These are phyloP conservation scores for Epicoccum sorghinum DNA, from an alignment of 2,329 filamentous ascomycete genomes.

Conservation along the genomic window DNA sequence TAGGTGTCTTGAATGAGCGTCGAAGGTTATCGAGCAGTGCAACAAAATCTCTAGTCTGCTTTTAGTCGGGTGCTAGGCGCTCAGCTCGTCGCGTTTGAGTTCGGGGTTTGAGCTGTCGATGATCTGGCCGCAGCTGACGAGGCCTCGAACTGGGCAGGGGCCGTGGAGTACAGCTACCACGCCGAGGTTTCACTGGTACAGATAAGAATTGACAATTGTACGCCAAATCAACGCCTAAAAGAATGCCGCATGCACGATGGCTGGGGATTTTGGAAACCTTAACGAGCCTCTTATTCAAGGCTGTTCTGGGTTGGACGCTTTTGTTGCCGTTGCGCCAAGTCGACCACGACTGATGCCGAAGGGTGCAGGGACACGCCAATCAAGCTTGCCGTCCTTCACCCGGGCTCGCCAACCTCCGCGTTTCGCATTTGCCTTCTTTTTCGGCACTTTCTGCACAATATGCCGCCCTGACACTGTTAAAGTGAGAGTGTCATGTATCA, in stretches of 20 bases:
- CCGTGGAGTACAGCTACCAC: constrained; percentile 1
- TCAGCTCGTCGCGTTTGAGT: constrained; percentile 11
- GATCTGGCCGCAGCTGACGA: constrained; percentile 43
- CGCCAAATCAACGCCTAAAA: not conserved
- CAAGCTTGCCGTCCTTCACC: constrained; percentile 9
- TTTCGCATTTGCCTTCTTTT: constrained; percentile 28
- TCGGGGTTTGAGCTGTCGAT: constrained; percentile 24
- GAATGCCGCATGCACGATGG: not conserved
- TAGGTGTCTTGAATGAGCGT: not conserved
- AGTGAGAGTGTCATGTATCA: constrained; percentile 33
- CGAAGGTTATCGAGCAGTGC: not conserved
- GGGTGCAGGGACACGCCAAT: constrained; percentile 24
- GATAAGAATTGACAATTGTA: not conserved
- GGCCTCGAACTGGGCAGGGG: constrained; percentile 20
- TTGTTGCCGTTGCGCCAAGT: constrained; percentile 17
- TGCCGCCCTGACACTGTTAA: constrained; percentile 30
- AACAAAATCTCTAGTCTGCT: not conserved
- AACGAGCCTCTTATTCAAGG: constrained; percentile 4
- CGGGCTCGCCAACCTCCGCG: constrained; percentile 25
- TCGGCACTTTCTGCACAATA: constrained; percentile 17
- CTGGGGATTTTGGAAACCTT: not conserved
- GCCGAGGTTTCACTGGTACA: constrained; percentile 4
- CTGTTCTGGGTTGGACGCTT: constrained; percentile 12
- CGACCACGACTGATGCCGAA: constrained; percentile 6
- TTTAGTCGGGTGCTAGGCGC: constrained; percentile 11